These are phyloP conservation scores for Taphrina pruni DNA, from an alignment of 1,139 yeast genomes.

Conservation along the genomic window DNA sequence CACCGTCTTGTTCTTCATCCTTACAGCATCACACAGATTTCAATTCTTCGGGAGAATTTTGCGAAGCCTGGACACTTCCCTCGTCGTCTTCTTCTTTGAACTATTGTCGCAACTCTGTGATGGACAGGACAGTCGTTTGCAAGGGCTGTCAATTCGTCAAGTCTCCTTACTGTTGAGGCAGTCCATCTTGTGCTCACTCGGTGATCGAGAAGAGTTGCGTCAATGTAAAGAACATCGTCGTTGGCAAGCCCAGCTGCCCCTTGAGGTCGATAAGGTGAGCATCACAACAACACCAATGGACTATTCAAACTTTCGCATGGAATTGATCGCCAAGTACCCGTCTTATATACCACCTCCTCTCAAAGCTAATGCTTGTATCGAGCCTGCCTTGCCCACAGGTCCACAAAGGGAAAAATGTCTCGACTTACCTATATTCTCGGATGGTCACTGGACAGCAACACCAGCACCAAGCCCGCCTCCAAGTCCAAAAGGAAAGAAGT, in stretches of 20 bases:
- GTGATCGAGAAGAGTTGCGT: slow-evolving; percentile 58
- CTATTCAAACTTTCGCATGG: slow-evolving; percentile 78
- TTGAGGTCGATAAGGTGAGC: slow-evolving; percentile 49
- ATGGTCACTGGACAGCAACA: slow-evolving; percentile 52
- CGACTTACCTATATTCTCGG: slow-evolving; percentile 22
- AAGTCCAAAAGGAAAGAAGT: slow-evolving; percentile 70
- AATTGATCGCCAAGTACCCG: slow-evolving; percentile 76
- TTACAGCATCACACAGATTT: slow-evolving; percentile 50
- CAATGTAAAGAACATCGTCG: slow-evolving; percentile 61
- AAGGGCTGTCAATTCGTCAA: slow-evolving; percentile 36
- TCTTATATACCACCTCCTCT: slow-evolving; percentile 58
- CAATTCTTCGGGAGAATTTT: background rate
- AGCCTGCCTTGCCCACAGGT: background rate
- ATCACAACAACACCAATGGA: slow-evolving; percentile 75
- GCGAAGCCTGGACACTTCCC: background rate
- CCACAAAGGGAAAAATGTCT: background rate
- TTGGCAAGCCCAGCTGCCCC: slow-evolving; percentile 56
- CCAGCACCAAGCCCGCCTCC: slow-evolving; percentile 49
- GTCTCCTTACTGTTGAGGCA: slow-evolving; percentile 63
- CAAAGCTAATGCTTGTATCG: background rate
- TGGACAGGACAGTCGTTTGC: slow-evolving; percentile 6
- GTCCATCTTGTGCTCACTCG: slow-evolving; percentile 67
- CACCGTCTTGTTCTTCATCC: slow-evolving; percentile 63
- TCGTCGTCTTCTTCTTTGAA: slow-evolving; percentile 10
- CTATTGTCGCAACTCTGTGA: slow-evolving; percentile 13